A percentile compares a stretch with the other conserved stretches of the same genome.
These are phyloP conservation scores for Nannizziopsis barbatae DNA, from an alignment of 2,329 filamentous ascomycete species.

Conservation along the genomic window DNA sequence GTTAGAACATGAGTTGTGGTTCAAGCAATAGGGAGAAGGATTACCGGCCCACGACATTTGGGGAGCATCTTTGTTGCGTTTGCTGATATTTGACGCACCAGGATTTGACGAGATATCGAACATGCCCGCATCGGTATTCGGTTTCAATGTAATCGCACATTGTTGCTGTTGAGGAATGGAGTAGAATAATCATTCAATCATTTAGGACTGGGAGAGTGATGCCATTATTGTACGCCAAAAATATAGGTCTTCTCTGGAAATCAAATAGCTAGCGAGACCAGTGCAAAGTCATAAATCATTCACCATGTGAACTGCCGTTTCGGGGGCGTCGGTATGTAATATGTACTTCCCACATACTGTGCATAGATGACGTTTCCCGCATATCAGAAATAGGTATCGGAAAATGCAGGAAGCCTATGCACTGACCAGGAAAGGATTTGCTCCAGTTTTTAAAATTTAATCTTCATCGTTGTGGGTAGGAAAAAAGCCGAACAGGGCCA, in stretches of 20 bases:
- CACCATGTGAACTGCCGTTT: constrained; percentile 5
- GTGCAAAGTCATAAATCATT: constrained; percentile 5
- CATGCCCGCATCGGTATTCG: constrained; percentile 46
- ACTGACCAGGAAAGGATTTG: constrained; percentile 5
- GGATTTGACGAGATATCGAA: constrained; percentile 45
- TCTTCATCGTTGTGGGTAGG: constrained; percentile 3
- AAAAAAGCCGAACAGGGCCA: not conserved
- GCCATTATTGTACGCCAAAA: constrained; percentile 2
- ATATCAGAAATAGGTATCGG: constrained; percentile 5
- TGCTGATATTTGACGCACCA: constrained; percentile 43
- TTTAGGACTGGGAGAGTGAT: not conserved
- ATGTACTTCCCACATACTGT: not conserved
- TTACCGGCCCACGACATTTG: constrained; percentile 44
- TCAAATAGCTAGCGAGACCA: not conserved
- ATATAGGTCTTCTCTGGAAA: not conserved
- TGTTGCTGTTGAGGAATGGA: constrained; percentile 7
- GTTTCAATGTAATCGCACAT: constrained; percentile 53
- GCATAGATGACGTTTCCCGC: constrained; percentile 2
- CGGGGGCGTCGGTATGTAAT: not conserved
- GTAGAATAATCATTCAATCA: not conserved
- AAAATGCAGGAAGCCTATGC: not conserved
- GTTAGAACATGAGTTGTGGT: constrained; percentile 1
- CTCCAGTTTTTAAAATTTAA: constrained; percentile 3
- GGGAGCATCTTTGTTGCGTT: constrained; percentile 45
- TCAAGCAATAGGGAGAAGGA: not conserved